Base-by-base conservation (phyloP, 2,329 filamentous ascomycete species). In the Aspergillus aculeatinus region DNA sequence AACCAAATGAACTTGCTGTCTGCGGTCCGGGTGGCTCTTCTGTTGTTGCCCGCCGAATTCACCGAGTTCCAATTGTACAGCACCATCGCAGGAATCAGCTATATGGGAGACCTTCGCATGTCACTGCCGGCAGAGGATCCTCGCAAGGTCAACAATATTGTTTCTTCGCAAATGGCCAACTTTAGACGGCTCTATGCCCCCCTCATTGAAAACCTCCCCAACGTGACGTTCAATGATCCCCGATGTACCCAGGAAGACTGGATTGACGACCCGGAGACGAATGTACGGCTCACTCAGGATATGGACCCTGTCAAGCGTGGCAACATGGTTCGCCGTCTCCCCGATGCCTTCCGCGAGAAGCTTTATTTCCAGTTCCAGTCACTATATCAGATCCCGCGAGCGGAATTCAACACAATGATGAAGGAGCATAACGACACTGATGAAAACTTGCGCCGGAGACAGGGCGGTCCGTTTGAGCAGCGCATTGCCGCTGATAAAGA, bases 41-140 rank as follows among this genome's bases (percentile, higher is more conserved):
- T 99, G 1, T 85, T 99, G 25, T 83, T 99, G 0, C 93, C 93
- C 0, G 85, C 88, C 0, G 81, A 84, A 2, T 99, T 99, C 74
- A 93, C 89, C 27, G 95, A 99, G 72, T 86, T 87, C 61, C 84
- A 97, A 66, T 82, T 99, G 1, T 99, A 97, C 77, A 89, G 86
- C 67, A 95, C 92, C 21, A 97, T 99, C 62, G 90, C 95, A 0
- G 89, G 91, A 23, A 89, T 99, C 65, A 96, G 91, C 71, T 99
- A 99, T 75, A 86, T 96, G 67, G 95, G 95, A 35, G 95, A 99
- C 72, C 92, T 93, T n/a, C 90, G 95, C 64, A 99, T 99, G 95
- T 82, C 87, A 1, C 83, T 97, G 48, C 89, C 91, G 2, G 91
- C 91, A 1, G 95, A 99, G 75, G 91, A 98, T 72, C 92, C 91